Conservation (phyloP, 2,329 filamentous ascomycete genomes). For the Elsinoe necatrix region DNA sequence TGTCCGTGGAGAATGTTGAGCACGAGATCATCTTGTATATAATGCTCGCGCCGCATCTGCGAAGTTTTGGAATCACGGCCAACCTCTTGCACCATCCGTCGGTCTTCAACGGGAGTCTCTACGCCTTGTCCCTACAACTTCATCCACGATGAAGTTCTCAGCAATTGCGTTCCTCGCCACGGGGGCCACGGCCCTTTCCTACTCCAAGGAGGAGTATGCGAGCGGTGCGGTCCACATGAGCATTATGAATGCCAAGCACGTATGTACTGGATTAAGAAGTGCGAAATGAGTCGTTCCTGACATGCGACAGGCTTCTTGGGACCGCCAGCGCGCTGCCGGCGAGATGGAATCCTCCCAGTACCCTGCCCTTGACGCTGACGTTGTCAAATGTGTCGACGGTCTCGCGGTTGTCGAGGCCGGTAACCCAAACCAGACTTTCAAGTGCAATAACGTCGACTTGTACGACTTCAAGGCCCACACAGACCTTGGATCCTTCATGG, state of each 20-base stretch:
- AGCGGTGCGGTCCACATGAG: constrained; percentile 13
- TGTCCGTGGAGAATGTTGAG: not conserved
- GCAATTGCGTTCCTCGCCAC: constrained; percentile 10
- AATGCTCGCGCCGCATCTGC: not conserved
- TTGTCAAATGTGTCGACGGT: constrained; percentile 35
- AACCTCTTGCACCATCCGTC: not conserved
- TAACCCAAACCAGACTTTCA: constrained; percentile 42
- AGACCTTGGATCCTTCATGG: constrained; percentile 41
- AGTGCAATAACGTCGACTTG: constrained; percentile 44
- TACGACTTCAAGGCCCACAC: constrained; percentile 49
- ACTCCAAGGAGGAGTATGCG: constrained; percentile 14
- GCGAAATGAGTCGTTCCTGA: not conserved
- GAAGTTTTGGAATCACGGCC: not conserved
- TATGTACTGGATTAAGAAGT: not conserved
- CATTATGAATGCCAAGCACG: constrained; percentile 17
- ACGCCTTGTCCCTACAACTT: not conserved
- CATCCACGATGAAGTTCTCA: constrained; percentile 14
- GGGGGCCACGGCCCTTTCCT: not conserved
- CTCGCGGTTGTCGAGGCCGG: constrained; percentile 39
- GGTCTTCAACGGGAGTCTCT: not conserved
- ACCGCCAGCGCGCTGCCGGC: constrained; percentile 21
- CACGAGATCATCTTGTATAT: constrained; percentile 6
- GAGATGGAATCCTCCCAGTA: constrained; percentile 21
- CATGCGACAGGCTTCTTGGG: constrained; percentile 17
- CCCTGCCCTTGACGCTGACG: constrained; percentile 17